A percentile compares a stretch with the other conserved stretches of the same genome.
phyloP scores from a whole-genome alignment of 1,284 basidiomycete species.

The Porodaedalea pini region DNA sequence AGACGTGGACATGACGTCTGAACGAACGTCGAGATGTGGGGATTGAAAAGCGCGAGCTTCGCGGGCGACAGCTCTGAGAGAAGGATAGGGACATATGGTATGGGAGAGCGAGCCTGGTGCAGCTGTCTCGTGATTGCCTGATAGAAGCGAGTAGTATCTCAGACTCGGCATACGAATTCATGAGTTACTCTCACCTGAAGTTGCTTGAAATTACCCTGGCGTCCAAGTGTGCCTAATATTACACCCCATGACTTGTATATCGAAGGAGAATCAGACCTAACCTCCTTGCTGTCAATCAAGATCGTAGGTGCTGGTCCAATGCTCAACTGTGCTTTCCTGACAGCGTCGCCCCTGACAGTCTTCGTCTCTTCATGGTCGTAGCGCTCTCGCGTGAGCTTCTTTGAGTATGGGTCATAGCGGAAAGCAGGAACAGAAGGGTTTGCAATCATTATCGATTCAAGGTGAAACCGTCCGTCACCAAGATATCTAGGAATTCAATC shows the following conservation, averaged over 20 bases:
- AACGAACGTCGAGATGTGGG: slow-evolving; percentile 82
- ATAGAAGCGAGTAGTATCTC: slow-evolving; percentile 10
- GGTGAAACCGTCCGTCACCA: slow-evolving; percentile 96
- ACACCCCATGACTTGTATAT: slow-evolving; percentile 74
- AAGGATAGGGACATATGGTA: slow-evolving; percentile 85
- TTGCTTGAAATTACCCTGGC: slow-evolving; percentile 91
- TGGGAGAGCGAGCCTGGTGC: slow-evolving; percentile 44
- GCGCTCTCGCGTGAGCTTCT: slow-evolving; percentile 90
- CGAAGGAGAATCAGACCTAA: slow-evolving; percentile 8
- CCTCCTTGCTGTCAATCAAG: slow-evolving; percentile 2
- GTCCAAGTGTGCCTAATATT: slow-evolving; percentile 91
- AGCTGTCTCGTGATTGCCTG: slow-evolving; percentile 77
- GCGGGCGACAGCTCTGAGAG: slow-evolving; percentile 95
- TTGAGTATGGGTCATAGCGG: slow-evolving; percentile 98
- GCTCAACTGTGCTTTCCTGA: slow-evolving; percentile 68
- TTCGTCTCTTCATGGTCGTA: slow-evolving; percentile 94
- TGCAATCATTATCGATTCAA: slow-evolving; percentile 99
- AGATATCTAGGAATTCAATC: slow-evolving; percentile 67
- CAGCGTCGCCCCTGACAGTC: slow-evolving; percentile 68
- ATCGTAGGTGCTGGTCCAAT: slow-evolving; percentile 33
- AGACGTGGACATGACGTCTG: slow-evolving; percentile 95
- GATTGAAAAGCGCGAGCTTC: slow-evolving; percentile 83
- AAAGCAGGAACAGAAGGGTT: slow-evolving; percentile 96
- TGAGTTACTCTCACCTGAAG: slow-evolving; percentile 52
- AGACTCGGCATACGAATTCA: too few relatives aligned